Evolutionary conservation across 345 rosid species (phyloP).

Genomic region (Iberis pinnata): DNA sequence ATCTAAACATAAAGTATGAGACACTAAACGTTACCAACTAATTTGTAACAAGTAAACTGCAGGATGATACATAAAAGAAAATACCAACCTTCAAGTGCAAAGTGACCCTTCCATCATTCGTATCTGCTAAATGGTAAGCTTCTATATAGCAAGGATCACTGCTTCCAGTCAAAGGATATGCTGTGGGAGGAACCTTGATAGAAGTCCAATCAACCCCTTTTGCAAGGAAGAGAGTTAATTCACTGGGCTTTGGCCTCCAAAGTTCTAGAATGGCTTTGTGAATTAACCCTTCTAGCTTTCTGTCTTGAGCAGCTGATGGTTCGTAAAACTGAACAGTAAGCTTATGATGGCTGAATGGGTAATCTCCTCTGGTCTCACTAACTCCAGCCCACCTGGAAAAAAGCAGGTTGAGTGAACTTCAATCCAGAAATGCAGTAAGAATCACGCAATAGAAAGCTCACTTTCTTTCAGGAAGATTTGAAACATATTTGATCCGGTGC

Average conservation of each 20-base stretch:
- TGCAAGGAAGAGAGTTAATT: slow-evolving; percentile 65
- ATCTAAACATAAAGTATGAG: slow-evolving; percentile 44
- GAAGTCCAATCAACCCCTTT: slow-evolving; percentile 68
- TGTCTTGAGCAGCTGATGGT: slow-evolving; percentile 95
- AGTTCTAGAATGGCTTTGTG: slow-evolving; percentile 97
- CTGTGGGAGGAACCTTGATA: slow-evolving; percentile 71
- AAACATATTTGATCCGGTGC: slow-evolving; percentile 79
- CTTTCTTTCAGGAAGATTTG: slow-evolving; percentile 64
- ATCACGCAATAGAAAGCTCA: slow-evolving; percentile 32
- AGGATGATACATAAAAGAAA: slow-evolving; percentile 12
- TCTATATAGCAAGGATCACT: slow-evolving; percentile 98
- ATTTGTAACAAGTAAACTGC: slow-evolving; percentile 15
- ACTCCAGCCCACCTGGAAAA: slow-evolving; percentile 90
- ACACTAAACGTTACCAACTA: background rate
- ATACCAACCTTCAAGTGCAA: slow-evolving; percentile 73
- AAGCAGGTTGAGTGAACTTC: slow-evolving; percentile 21
- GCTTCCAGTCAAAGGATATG: slow-evolving; percentile 77
- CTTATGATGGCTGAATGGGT: slow-evolving; percentile 98
- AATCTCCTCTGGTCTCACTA: slow-evolving; percentile 96
- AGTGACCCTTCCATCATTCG: slow-evolving; percentile 89
- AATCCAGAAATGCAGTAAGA: slow-evolving; percentile 11
- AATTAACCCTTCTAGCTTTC: slow-evolving; percentile 89
- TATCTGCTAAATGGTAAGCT: slow-evolving; percentile 93
- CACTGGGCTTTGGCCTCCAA: slow-evolving; percentile 96
- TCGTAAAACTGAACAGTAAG: slow-evolving; percentile 97